Conservation (phyloP, 2,329 filamentous ascomycete genomes). For the Alternaria gansuensis region DNA sequence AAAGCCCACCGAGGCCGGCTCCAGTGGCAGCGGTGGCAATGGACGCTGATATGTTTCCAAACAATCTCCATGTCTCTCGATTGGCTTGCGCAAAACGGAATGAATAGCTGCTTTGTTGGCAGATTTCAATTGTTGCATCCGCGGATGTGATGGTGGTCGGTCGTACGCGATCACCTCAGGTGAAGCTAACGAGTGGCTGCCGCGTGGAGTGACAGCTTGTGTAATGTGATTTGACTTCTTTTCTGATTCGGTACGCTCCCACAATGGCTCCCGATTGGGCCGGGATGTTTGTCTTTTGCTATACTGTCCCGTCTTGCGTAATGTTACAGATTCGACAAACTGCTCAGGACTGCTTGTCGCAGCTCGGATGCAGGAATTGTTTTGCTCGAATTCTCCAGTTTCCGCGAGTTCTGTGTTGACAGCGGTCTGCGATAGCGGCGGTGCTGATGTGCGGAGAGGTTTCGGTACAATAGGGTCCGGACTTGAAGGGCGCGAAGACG, state of each 20-base stretch:
- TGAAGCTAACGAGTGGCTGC: constrained; percentile 19
- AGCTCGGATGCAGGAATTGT: neutral
- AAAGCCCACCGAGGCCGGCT: constrained; percentile 4
- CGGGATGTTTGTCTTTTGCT: constrained; percentile 6
- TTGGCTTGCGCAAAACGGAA: neutral
- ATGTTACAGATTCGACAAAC: neutral
- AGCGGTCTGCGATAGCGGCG: neutral
- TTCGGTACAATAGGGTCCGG: constrained; percentile 22
- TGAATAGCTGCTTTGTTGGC: neutral
- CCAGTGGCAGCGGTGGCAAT: constrained; percentile 26
- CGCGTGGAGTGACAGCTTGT: constrained; percentile 27
- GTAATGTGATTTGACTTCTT: constrained; percentile 24
- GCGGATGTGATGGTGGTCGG: constrained; percentile 26
- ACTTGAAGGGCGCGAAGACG: constrained; percentile 29
- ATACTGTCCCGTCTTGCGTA: constrained; percentile 5
- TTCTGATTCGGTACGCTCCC: constrained; percentile 9
- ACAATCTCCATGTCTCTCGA: neutral
- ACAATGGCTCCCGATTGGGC: constrained; percentile 2
- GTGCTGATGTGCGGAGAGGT: constrained; percentile 5
- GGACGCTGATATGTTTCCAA: constrained; percentile 17
- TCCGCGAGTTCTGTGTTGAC: neutral
- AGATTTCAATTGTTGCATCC: constrained; percentile 24
- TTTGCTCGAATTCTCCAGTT: neutral
- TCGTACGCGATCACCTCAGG: constrained; percentile 22
- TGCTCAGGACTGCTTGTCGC: constrained; percentile 5